Conservation (phyloP, 805 yeast genomes). For the Candida maltosa region DNA sequence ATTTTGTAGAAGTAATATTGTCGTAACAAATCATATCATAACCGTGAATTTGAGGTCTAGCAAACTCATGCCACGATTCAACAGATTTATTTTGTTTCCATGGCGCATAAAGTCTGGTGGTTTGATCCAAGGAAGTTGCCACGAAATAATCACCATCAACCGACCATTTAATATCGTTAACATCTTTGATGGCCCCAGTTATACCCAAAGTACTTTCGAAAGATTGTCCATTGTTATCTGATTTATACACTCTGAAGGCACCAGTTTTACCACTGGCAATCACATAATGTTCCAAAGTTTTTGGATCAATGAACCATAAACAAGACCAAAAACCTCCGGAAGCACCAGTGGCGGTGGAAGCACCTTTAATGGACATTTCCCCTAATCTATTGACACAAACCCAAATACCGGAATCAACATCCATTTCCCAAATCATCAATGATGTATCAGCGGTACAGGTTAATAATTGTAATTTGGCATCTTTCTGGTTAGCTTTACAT, state of each 20-base stretch:
- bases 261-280: conserved; percentile 91
- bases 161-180: conserved; percentile 80
- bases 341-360: conserved; percentile 97
- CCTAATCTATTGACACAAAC: conserved; percentile 77
- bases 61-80: conserved; percentile 88
- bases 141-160: conserved; percentile 61
- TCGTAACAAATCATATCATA: conserved; percentile 88
- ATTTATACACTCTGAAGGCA: conserved; percentile 76
- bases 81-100: conserved; percentile 36
- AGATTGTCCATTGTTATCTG: conserved; percentile 19
- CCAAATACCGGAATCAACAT: conserved; percentile 85
- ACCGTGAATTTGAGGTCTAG: conserved; percentile 98
- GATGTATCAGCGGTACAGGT: conserved; percentile 94
- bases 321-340: conserved; percentile 64
- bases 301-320: conserved; percentile 57
- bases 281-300: conserved; percentile 38
- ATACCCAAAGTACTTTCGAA: conserved; percentile 54
- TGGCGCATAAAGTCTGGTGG: conserved; percentile 77
- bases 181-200: conserved; percentile 73
- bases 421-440: conserved; percentile 92
- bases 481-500: conserved; percentile 16
- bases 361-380: conserved; percentile 92
- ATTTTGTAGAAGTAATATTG: conserved; percentile 55
- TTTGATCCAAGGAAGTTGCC: conserved; percentile 87
- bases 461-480: conserved; percentile 51